phyloP scores from a whole-genome alignment of 2,329 filamentous ascomycete genomes.

The Pyrenochaeta sp. region DNA sequence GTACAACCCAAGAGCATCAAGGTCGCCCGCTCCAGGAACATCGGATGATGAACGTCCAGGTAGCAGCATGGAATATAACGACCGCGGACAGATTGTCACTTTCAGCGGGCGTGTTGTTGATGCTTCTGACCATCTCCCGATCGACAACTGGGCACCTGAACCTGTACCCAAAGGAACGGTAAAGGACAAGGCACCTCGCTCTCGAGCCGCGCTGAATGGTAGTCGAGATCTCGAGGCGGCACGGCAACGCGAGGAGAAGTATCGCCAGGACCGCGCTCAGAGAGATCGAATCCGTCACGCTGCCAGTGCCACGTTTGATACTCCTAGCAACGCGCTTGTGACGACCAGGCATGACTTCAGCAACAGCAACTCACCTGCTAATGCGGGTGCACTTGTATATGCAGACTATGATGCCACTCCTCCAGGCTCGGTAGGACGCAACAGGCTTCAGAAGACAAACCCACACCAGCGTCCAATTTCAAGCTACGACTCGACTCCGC shows the following conservation, averaged over 20 bases:
- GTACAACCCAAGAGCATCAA: constrained; percentile 66
- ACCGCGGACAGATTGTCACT: constrained; percentile 74
- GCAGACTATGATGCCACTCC: constrained; percentile 25
- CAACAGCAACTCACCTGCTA: constrained; percentile 21
- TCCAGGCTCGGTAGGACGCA: constrained; percentile 26
- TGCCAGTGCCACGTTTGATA: constrained; percentile 34
- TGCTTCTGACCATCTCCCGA: constrained; percentile 79
- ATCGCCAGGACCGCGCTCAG: constrained; percentile 42
- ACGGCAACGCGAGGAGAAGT: constrained; percentile 39
- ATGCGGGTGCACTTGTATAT: constrained; percentile 31
- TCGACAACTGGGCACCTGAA: constrained; percentile 79
- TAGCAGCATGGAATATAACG: constrained; percentile 54
- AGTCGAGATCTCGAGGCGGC: constrained; percentile 53
- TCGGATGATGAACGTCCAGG: constrained; percentile 36
- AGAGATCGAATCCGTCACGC: constrained; percentile 43
- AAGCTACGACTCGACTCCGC: constrained; percentile 15
- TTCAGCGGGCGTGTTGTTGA: constrained; percentile 80
- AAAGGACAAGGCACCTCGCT: constrained; percentile 50
- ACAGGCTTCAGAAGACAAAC: constrained; percentile 40
- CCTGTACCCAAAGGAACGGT: constrained; percentile 67
- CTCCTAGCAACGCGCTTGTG: constrained; percentile 39
- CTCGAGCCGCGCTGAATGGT: constrained; percentile 60
- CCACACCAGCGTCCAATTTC: constrained; percentile 24
- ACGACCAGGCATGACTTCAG: constrained; percentile 36
- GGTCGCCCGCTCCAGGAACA: constrained; percentile 22